Evolutionary conservation across 768 basidiomycete species (phyloP), one percentile per base, ranked within the genome.

Genomic region (Boletus vermiculosoides): DNA sequence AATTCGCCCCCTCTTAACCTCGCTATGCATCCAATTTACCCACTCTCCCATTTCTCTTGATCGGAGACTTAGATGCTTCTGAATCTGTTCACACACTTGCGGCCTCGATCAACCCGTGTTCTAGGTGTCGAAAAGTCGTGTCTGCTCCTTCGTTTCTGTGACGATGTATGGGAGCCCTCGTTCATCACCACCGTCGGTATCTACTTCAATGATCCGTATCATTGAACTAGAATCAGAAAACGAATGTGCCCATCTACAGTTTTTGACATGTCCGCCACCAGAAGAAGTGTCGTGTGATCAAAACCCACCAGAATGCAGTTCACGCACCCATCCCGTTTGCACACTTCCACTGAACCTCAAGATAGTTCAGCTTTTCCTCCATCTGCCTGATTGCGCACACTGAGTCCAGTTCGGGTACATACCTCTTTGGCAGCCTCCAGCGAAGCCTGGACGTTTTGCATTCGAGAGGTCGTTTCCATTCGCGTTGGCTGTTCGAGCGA

Each of bases 321-420:
- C n/a, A 78, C 87, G 30, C 63, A 92, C 88, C 87, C 80, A 87
- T 80, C n/a, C 87, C 88, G 65, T 90, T 88, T 36, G 78, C 76
- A 59, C 90, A 88, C 60, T 78, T 82, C 88, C 91, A 92, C 66
- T 94, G 75, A 34, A 87, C 83, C 52, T 86, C 79, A n/a, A 25
- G 25, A 55, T 88, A 80, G 20, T 76, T 65, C 45, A 86, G 65
- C 68, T 79, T 82, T 64, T 78, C 74, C 57, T 81, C 66, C 68
- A 83, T 63, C 34, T 67, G 56, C 58, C 79, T 77, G 61, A 85
- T 62, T 45, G 74, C 74, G n/a, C n/a, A n/a, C 23, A 62, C 69
- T 45, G 73, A 72, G 57, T 78, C 62, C 25, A 56, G 60, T 25
- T 69, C 62, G 33, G 72, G 59, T n/a, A n/a, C n/a, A n/a, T 52